Evolutionary conservation across 2,329 filamentous ascomycete species (phyloP).

Genomic region (Pestalotiopsis fici): DNA sequence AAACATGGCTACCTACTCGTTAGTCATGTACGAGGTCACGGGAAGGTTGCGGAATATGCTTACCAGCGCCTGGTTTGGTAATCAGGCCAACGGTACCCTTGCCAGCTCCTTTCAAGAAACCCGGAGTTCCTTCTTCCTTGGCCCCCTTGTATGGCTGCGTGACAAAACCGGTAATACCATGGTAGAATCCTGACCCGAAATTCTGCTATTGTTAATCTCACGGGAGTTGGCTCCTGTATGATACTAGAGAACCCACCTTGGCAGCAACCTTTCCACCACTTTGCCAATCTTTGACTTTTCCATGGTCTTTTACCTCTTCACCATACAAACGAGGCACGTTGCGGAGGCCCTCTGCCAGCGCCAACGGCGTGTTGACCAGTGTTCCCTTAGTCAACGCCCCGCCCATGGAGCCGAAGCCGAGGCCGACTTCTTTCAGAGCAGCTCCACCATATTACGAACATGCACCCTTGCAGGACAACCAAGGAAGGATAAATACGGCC

Average conservation of each 20-base stretch:
- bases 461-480: not conserved
- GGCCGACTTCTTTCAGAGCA: slow-evolving; percentile 8
- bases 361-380: slow-evolving; percentile 35
- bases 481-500: not conserved
- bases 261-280: slow-evolving; percentile 30
- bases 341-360: slow-evolving; percentile 32
- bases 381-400: slow-evolving; percentile 30
- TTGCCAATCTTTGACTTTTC: slow-evolving; percentile 31
- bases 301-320: slow-evolving; percentile 31
- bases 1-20: slow-evolving; percentile 15
- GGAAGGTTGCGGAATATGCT: slow-evolving; percentile 2
- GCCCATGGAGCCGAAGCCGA: slow-evolving; percentile 23
- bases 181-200: slow-evolving; percentile 25
- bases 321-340: slow-evolving; percentile 35
- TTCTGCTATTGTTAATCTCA: not conserved
- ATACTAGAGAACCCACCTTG: slow-evolving; percentile 19
- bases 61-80: slow-evolving; percentile 26
- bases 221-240: not conserved
- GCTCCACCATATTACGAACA: not conserved
- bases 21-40: not conserved
- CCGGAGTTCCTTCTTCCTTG: slow-evolving; percentile 29
- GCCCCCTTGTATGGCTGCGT: slow-evolving; percentile 29
- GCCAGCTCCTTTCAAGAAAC: slow-evolving; percentile 31
- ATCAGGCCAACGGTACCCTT: slow-evolving; percentile 29
- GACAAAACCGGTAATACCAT: slow-evolving; percentile 31